phyloP scores from a whole-genome alignment of 805 yeast genomes.

The Isabelozyma heimii region DNA sequence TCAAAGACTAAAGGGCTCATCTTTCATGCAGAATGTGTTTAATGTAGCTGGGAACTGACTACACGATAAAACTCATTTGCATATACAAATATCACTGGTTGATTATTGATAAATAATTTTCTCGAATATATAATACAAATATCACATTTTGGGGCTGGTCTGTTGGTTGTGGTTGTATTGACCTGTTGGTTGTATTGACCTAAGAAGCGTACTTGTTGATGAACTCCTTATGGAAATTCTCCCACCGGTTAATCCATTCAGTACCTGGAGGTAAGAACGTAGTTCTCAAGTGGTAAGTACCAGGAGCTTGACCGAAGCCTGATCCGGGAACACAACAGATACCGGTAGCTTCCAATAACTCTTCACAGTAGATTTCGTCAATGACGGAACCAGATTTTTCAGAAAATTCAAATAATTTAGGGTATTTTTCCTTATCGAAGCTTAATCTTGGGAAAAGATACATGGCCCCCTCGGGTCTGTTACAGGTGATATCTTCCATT shows the following conservation, averaged over 20 bases:
- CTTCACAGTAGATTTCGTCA: constrained; percentile 87
- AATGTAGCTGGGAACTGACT: no score
- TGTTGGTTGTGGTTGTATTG: no score
- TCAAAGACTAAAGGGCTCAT: no score
- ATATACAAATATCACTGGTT: no score
- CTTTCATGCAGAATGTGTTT: no score
- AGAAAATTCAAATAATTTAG: constrained; percentile 63
- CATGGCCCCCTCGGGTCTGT: constrained; percentile 96
- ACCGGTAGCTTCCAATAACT: constrained; percentile 82
- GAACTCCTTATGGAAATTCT: constrained; percentile 72
- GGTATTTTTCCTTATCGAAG: constrained; percentile 46
- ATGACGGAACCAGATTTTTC: constrained; percentile 53
- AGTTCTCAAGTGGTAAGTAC: constrained; percentile 90
- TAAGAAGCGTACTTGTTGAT: constrained; percentile 45
- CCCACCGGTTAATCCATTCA: constrained; percentile 83
- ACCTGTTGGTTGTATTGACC: no score
- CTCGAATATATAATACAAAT: background rate
- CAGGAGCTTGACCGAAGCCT: constrained; percentile 92
- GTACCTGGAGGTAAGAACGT: constrained; percentile 95
- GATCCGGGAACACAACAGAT: constrained; percentile 97
- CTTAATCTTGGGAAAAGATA: constrained; percentile 83
- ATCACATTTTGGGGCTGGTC: background rate
- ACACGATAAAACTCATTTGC: no score
- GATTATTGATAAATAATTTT: no score
- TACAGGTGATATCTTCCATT: constrained; percentile 83